A percentile compares a stretch with the other conserved stretches of the same genome.
Conservation (phyloP, 1,284 basidiomycete species). For the Taiwanofungus camphoratus region DNA sequence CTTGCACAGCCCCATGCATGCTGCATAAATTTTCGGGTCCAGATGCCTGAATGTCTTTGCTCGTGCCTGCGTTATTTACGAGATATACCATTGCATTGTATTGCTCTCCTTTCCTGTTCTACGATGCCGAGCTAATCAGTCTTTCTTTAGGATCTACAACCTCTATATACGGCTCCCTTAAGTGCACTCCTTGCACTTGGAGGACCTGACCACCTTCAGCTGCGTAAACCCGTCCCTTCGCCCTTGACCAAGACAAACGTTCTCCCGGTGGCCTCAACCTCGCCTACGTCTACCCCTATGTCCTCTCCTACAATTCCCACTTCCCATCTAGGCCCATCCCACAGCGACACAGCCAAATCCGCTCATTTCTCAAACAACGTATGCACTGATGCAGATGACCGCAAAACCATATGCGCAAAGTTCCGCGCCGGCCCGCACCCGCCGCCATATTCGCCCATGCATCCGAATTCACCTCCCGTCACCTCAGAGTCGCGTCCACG, state of each 20-base stretch:
- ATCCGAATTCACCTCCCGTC: neutral
- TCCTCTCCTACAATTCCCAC: neutral
- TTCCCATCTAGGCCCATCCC: constrained; percentile 5
- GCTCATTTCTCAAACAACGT: neutral
- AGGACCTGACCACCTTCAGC: constrained; percentile 39
- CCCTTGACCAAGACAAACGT: too few relatives aligned
- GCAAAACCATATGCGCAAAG: constrained; percentile 6
- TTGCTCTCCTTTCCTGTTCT: constrained; percentile 7
- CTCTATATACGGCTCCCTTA: constrained; percentile 39
- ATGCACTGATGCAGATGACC: neutral
- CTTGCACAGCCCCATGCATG: too few relatives aligned
- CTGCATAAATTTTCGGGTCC: too few relatives aligned
- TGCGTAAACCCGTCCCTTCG: too few relatives aligned
- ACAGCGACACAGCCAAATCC: neutral
- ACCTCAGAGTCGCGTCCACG: neutral
- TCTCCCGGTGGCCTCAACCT: too few relatives aligned
- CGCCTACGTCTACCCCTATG: too few relatives aligned
- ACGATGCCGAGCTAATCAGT: neutral
- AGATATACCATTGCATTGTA: neutral
- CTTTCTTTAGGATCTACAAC: constrained; percentile 34
- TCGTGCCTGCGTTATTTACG: too few relatives aligned
- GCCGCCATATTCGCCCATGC: constrained; percentile 6
- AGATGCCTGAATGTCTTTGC: too few relatives aligned
- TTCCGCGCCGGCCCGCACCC: constrained; percentile 10
- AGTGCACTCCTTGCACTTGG: constrained; percentile 37